A percentile compares a stretch with the other conserved stretches of the same genome.
phyloP scores from a whole-genome alignment of 2,329 filamentous ascomycete genomes.

The Sporothrix dimorphospora region DNA sequence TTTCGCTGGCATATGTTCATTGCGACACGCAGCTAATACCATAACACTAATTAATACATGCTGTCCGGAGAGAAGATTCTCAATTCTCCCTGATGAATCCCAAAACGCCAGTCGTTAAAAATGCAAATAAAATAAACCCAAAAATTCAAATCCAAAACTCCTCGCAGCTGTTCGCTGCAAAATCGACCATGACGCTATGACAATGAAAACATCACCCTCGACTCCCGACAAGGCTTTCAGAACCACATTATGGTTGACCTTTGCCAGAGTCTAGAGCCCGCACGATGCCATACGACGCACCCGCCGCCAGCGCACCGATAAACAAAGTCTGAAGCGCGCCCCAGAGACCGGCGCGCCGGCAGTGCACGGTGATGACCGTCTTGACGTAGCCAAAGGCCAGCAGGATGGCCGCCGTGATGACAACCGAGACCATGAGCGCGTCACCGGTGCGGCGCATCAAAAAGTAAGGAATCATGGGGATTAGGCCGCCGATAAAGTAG shows the following conservation, averaged over 20 bases:
- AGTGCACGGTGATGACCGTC: constrained; percentile 57
- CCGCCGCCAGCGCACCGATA: constrained; percentile 67
- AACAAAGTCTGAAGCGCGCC: constrained; percentile 67
- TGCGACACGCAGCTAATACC: background rate
- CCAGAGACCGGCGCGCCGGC: constrained; percentile 56
- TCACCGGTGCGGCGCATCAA: constrained; percentile 51
- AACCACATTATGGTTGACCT: constrained; percentile 11
- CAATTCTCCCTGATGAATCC: background rate
- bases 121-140: background rate
- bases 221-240: background rate
- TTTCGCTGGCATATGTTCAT: background rate
- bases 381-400: constrained; percentile 69
- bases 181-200: background rate
- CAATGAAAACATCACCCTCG: background rate
- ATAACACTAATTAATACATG: background rate
- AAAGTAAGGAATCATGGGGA: constrained; percentile 74
- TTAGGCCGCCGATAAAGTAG: constrained; percentile 70
- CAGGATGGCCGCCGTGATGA: constrained; percentile 62
- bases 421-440: constrained; percentile 63
- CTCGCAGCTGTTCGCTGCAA: background rate
- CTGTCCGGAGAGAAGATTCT: constrained; percentile 1
- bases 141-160: constrained; percentile 11
- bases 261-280: constrained; percentile 52
- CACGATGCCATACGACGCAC: constrained; percentile 66
- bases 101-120: constrained; percentile 2